phyloP scores from a whole-genome alignment of 345 rosid genomes.

The Toxicodendron radicans region DNA sequence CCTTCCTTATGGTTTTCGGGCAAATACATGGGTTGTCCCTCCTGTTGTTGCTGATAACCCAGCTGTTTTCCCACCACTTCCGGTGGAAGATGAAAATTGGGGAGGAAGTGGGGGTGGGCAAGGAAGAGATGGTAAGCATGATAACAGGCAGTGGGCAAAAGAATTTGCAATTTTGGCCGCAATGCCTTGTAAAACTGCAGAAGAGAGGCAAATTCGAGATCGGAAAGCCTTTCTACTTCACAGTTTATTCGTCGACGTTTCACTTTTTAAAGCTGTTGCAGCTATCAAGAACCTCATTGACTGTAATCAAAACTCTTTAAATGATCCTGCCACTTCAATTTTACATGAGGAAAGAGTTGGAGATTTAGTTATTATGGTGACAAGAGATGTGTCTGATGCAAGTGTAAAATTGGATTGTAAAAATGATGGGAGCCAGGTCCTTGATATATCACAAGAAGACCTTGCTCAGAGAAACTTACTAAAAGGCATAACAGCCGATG shows the following conservation, averaged over 20 bases:
- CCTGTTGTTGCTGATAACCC: constrained; percentile 82
- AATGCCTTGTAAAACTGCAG: constrained; percentile 90
- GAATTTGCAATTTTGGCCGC: constrained; percentile 90
- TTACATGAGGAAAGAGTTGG: constrained; percentile 64
- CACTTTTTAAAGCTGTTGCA: constrained; percentile 76
- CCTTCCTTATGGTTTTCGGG: constrained; percentile 92
- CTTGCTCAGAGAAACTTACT: constrained; percentile 75
- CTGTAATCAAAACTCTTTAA: constrained; percentile 33
- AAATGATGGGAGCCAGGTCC: constrained; percentile 63
- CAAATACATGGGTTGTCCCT: constrained; percentile 94
- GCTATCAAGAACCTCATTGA: constrained; percentile 50
- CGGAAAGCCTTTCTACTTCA: constrained; percentile 89
- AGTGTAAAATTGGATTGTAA: constrained; percentile 65
- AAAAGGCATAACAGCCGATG: constrained; percentile 95
- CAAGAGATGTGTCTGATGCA: constrained; percentile 70
- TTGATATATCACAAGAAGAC: constrained; percentile 61
- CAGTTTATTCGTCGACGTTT: constrained; percentile 78
- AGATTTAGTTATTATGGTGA: constrained; percentile 68
- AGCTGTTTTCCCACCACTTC: constrained; percentile 64
- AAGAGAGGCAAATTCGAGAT: constrained; percentile 94
- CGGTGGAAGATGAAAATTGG: constrained; percentile 90
- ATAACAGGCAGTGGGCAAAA: constrained; percentile 69
- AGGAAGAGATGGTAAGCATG: constrained; percentile 70
- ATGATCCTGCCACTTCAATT: constrained; percentile 32
- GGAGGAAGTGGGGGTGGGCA: constrained; percentile 91